These are phyloP conservation scores for Aspergillus nidulans DNA, from an alignment of 495 filamentous ascomycete genomes.

Conservation along the genomic window DNA sequence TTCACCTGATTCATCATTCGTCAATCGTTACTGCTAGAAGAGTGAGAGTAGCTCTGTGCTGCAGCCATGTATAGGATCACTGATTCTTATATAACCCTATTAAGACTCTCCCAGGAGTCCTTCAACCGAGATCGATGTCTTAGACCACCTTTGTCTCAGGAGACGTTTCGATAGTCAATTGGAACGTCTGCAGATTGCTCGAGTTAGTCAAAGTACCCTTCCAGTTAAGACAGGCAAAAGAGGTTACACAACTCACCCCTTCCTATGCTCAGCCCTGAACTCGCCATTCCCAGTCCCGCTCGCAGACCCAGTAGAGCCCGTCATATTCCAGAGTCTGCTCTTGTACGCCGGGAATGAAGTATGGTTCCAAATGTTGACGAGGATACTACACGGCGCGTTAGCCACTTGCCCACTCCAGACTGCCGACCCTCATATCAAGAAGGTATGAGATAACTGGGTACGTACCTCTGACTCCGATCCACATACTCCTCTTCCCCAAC, in stretches of 20 bases:
- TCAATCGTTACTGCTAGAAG: neutral
- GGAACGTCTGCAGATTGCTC: neutral
- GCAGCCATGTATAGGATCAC: neutral
- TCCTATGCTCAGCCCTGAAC: slow-evolving; percentile 10
- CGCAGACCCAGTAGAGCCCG: slow-evolving; percentile 17
- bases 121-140: slow-evolving; percentile 1
- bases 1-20: slow-evolving; percentile 8
- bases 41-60: neutral
- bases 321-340: slow-evolving; percentile 53
- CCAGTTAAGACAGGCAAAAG: neutral
- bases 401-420: neutral
- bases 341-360: slow-evolving; percentile 56
- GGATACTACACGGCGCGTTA: slow-evolving; percentile 34
- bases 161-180: slow-evolving; percentile 5
- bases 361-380: slow-evolving; percentile 78
- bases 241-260: slow-evolving; percentile 11
- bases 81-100: neutral
- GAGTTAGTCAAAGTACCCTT: neutral
- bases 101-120: slow-evolving; percentile 1
- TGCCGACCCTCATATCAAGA: neutral
- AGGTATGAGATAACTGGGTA: slow-evolving; percentile 4
- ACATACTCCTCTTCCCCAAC: slow-evolving; percentile 71
- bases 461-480: slow-evolving; percentile 71
- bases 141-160: neutral
- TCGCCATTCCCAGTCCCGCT: slow-evolving; percentile 28